These are phyloP conservation scores for Ceratocystis ficicola DNA, from an alignment of 2,329 filamentous ascomycete genomes.

Conservation along the genomic window DNA sequence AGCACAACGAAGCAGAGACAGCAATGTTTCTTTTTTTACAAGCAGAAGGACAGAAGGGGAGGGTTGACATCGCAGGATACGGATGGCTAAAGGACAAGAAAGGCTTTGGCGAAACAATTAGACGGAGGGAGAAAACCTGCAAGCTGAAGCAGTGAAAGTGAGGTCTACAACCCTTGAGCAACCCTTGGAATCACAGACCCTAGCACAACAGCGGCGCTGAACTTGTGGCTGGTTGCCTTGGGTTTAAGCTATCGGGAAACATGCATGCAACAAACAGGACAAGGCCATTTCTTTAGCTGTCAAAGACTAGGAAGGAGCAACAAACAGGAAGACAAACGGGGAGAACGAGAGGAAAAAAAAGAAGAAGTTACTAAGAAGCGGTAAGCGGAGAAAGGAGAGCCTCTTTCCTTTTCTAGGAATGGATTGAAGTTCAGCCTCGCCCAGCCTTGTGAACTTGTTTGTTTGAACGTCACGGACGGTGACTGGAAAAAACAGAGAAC, in stretches of 20 bases:
- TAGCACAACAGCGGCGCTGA: not conserved
- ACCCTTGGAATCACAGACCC: not conserved
- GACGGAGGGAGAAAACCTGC: too few species aligned
- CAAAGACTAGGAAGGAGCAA: not conserved
- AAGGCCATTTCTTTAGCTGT: not conserved
- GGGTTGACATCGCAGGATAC: too few species aligned
- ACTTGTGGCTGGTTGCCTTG: not conserved
- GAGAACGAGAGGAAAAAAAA: not conserved
- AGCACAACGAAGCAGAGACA: not conserved
- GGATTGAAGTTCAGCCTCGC: not conserved
- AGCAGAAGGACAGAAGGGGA: not conserved
- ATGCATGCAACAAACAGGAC: not conserved
- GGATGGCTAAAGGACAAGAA: too few species aligned
- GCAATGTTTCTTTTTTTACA: not conserved
- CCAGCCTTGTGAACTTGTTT: not conserved
- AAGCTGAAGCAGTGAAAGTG: not conserved
- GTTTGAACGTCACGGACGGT: not conserved
- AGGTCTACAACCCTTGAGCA: not conserved
- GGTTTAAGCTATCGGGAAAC: not conserved
- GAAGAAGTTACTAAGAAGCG: not conserved
- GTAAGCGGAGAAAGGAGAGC: not conserved
- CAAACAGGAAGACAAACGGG: not conserved
- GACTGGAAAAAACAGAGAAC: not conserved
- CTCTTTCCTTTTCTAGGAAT: not conserved
- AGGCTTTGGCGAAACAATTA: too few species aligned